Evolutionary conservation across 1,139 yeast genomes (phyloP), one percentile per base, ranked within the genome.

Genomic region (Pneumocystis murina): DNA sequence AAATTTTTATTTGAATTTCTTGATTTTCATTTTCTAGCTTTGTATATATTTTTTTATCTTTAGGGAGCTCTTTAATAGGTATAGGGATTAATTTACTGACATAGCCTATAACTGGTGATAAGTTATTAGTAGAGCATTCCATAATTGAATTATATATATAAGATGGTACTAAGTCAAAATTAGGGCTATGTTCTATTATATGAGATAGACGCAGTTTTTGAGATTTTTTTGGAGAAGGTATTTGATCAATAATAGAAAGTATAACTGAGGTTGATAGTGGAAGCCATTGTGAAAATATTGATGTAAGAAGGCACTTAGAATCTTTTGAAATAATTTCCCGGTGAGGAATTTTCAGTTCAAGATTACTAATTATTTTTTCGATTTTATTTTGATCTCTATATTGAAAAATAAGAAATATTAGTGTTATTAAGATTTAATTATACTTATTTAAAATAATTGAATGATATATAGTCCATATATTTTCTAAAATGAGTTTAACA

Each of bases 241-340:
- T 74, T 67, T 82, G 82, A 65, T 89, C 95, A 59, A 91, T 86
- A 2, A 92, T 96, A 2, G 95, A 84, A 12, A 94, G 80, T 54
- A 92, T 75, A 28, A 92, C 82, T 0, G 97, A 89, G 62, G 87
- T 85, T 54, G 97, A 86, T 10, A 94, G 82, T 0, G 99, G 97
- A 35, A 94, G 78, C 97, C 98, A 94, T 71, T 91, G 97, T 1
- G 90, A 82, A 83, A 91, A 84, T 12, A 94, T 82, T n/a, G 83
- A 77, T 64, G 80, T 80, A 55, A 90, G 74, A 59, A 89, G 74
- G 62, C 77, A 77, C 68, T 84, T 84, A 63, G 83, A 78, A 71
- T 92, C 97, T 71, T 86, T 89, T 0, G 96, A 84, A 64, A 87
- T 79, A 65, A 90, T 72, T 68, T 91, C 97, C 67, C 96, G 78